Conservation (phyloP, 805 yeast species). For the Wickerhamomyces subpelliculosus region DNA sequence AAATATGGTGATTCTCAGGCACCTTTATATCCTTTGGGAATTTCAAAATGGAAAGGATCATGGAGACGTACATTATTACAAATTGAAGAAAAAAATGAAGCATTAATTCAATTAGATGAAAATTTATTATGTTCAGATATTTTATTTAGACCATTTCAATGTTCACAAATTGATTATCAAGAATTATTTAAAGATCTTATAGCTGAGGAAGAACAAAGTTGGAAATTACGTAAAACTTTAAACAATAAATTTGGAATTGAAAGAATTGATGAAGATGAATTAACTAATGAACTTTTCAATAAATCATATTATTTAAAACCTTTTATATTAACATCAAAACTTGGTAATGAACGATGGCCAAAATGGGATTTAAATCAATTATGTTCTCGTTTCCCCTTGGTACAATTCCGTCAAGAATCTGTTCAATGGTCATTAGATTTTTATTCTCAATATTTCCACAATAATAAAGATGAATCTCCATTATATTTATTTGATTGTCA, state of each 20-base stretch:
- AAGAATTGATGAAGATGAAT: constrained; percentile 37
- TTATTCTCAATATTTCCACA: constrained; percentile 52
- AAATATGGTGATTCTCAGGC: constrained; percentile 6
- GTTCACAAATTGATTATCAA: constrained; percentile 61
- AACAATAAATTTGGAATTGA: constrained; percentile 35
- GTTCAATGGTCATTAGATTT: constrained; percentile 68
- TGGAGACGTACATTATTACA: constrained; percentile 64
- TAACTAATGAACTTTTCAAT: constrained; percentile 42
- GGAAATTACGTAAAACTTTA: constrained; percentile 13
- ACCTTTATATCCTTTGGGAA: constrained; percentile 21
- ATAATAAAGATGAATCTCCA: constrained; percentile 77
- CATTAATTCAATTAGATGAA: constrained; percentile 36
- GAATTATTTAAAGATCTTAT: constrained; percentile 42
- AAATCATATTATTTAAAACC: constrained; percentile 46
- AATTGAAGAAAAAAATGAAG: constrained; percentile 32
- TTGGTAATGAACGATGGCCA: constrained; percentile 48
- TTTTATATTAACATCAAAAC: constrained; percentile 45
- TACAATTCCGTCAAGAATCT: constrained; percentile 74
- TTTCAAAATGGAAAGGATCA: constrained; percentile 60
- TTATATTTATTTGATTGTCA: constrained; percentile 80
- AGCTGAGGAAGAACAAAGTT: constrained; percentile 33
- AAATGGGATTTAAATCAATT: constrained; percentile 51
- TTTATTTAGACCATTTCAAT: constrained; percentile 78
- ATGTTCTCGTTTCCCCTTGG: constrained; percentile 46
- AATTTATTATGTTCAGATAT: constrained; percentile 64